Base-by-base conservation (phyloP, 2,329 filamentous ascomycete species). In the Paecilomyces fulvus region DNA sequence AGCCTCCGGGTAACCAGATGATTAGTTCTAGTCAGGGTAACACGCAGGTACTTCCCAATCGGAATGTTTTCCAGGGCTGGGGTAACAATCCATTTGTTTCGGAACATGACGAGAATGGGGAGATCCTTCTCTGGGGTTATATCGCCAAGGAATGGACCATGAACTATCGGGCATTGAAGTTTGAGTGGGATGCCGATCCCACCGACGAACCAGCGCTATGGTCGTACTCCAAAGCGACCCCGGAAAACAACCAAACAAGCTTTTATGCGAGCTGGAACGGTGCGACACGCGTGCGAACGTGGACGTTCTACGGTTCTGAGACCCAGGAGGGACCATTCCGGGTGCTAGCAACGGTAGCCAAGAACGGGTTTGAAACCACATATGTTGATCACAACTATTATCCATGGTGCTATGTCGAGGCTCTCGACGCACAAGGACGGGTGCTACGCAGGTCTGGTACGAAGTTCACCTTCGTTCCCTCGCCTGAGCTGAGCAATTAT, bases 161-260 rank as follows among this genome's bases (percentile, higher is more conserved):
- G 73, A 75, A 73, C 60, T 75, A 75, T 57, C 73, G 74, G 0
- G 72, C 70, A 0, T 65, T 70, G 60, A 76, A 76, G 55, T 75
- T 73, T 60, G 63, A 72, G 43, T 76, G 74, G 73, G 69, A 73
- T 2, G 71, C 69, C 1, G 65, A 67, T 23, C 74, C 74, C 3
- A 70, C 68, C 25, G 73, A 73, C 50, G 68, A 68, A n/a, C 74
- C 74, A 2, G 73, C 72, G 0, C 61, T 76, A 43, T 75, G 72
- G 69, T 64, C 69, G 0, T 75, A 74, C 53, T 68, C 73, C 7
- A 64, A 62, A 23, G 61, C 65, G 1, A 62, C 61, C 7, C 61
- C 67, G 12, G 56, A 61, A 0, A 59, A 62, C 31, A 65, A 69
- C 0, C 56, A 66, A 6, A 69, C 65, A 2, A 70, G 60, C 21